Evolutionary conservation across 2,329 filamentous ascomycete species (phyloP).

Genomic region (Xylogone sp.): DNA sequence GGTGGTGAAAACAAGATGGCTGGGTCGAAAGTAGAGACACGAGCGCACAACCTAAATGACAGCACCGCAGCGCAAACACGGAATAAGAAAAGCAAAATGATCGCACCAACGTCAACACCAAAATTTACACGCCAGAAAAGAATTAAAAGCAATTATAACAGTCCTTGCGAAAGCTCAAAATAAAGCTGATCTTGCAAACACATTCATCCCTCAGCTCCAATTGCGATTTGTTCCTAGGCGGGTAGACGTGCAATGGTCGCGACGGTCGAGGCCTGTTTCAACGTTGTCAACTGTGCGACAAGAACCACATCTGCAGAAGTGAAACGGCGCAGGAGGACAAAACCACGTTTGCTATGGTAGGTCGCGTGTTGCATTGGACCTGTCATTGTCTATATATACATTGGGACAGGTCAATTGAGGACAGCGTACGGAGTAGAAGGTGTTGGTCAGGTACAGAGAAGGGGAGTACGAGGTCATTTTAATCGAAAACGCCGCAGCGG

Average conservation of each 20-base stretch:
- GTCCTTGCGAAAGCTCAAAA: not conserved
- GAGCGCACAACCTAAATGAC: not conserved
- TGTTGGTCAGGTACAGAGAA: no score
- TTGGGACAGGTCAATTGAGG: not conserved
- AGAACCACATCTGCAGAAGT: not conserved
- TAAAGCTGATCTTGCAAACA: not conserved
- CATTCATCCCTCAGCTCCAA: not conserved
- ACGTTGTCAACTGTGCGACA: not conserved
- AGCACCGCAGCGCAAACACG: not conserved
- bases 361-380: not conserved
- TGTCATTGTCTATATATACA: not conserved
- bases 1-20: slow-evolving; percentile 3
- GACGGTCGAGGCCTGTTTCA: not conserved
- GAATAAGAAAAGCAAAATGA: not conserved
- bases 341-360: not conserved
- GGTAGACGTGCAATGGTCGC: not conserved
- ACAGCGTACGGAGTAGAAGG: not conserved
- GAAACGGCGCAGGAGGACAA: not conserved
- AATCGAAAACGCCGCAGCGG: not conserved
- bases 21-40: not conserved
- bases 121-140: not conserved
- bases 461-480: not conserved
- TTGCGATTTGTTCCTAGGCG: not conserved
- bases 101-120: not conserved
- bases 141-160: not conserved